Evolutionary conservation across 768 basidiomycete species (phyloP).

Genomic region (Lentinula raphanica): DNA sequence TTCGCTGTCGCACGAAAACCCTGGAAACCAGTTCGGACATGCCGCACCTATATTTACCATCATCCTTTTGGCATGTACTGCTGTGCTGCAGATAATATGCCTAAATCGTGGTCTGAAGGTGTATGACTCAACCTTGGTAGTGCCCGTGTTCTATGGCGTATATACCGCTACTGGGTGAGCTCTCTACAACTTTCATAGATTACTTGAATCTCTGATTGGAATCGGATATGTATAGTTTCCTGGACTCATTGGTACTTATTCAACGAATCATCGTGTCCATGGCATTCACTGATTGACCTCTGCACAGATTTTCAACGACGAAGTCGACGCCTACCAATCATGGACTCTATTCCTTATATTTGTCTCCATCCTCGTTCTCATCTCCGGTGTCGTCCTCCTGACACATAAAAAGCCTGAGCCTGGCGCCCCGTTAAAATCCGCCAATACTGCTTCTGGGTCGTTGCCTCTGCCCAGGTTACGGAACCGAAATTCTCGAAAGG

Average conservation of each 20-base stretch:
- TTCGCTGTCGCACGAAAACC: constrained; percentile 71
- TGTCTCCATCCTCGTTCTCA: constrained; percentile 78
- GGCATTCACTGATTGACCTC: too few relatives aligned
- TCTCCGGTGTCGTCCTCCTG: constrained; percentile 88
- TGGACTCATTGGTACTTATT: constrained; percentile 46
- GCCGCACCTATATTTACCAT: constrained; percentile 75
- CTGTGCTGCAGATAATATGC: constrained; percentile 87
- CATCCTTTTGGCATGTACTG: constrained; percentile 62
- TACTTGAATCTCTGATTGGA: neutral
- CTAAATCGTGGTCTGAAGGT: constrained; percentile 86
- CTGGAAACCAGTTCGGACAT: constrained; percentile 85
- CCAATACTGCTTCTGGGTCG: constrained; percentile 22
- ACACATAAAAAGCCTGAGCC: constrained; percentile 88
- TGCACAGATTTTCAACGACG: constrained; percentile 68
- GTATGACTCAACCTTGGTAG: constrained; percentile 87
- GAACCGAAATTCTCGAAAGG: constrained; percentile 19
- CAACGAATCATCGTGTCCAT: neutral
- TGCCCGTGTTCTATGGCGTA: constrained; percentile 92
- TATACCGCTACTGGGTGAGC: constrained; percentile 79
- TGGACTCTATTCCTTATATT: constrained; percentile 91
- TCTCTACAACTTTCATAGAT: neutral
- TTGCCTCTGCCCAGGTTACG: constrained; percentile 14
- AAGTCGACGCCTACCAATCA: constrained; percentile 77
- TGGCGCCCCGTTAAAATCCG: constrained; percentile 24
- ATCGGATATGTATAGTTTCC: constrained; percentile 32